Conservation (phyloP, 352 stramenopile genomes). For the Peronospora destructor region DNA sequence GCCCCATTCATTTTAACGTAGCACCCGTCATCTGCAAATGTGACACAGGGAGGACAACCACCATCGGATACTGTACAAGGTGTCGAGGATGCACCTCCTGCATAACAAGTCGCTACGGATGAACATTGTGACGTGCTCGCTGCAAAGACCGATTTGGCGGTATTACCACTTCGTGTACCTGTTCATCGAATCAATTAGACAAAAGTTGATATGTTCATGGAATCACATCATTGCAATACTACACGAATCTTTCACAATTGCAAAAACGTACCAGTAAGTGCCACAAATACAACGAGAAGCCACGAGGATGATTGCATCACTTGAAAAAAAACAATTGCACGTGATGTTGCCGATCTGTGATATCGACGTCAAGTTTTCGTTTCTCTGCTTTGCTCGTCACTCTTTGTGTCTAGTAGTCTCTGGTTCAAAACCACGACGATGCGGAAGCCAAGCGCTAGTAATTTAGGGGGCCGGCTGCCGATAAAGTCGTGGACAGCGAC, state of each 20-base stretch:
- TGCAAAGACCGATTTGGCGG: constrained; percentile 5
- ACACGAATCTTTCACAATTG: background rate
- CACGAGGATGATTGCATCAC: constrained; percentile 9
- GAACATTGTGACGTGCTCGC: constrained; percentile 25
- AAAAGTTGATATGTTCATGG: background rate
- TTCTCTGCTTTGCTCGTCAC: background rate
- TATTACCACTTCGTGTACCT: background rate
- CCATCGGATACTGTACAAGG: constrained; percentile 25
- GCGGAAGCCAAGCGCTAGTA: too few species aligned
- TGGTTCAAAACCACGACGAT: too few species aligned
- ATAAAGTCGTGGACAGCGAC: constrained; percentile 11
- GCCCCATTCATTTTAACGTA: constrained; percentile 28
- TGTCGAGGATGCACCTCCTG: constrained; percentile 19
- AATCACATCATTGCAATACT: too few species aligned
- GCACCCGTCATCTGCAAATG: constrained; percentile 32
- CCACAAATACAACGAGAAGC: constrained; percentile 14
- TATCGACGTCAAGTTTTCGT: background rate
- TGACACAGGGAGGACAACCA: constrained; percentile 30
- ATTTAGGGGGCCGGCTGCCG: background rate
- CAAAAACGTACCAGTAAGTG: constrained; percentile 10
- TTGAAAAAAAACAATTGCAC: too few species aligned
- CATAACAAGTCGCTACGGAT: constrained; percentile 25
- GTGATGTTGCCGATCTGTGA: constrained; percentile 10
- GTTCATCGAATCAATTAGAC: background rate
- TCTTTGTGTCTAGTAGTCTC: background rate